Evolutionary conservation across 108 stramenopile genomes (phyloP), one percentile per base, ranked within the genome.

Genomic region (Skeletonema costatum): DNA sequence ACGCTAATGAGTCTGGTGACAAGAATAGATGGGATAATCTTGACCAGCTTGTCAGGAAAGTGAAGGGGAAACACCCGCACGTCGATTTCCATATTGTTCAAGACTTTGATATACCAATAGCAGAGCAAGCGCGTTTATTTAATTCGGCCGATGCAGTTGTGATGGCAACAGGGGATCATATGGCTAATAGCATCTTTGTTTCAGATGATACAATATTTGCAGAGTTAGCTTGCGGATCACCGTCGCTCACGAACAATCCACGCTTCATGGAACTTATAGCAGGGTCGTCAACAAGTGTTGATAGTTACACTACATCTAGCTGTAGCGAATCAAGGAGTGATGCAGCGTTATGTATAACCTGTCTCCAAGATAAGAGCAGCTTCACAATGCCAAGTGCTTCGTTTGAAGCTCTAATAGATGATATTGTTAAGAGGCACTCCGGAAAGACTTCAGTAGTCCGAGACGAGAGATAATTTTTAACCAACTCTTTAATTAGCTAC

Each of bases 121-220:
- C 74, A 25, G 66, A 81, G 53, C 80, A 81, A 66, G 80, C 80
- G 30, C 68, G 65, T 17, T 59, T 61, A 36, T 81, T 75, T 32
- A 81, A 81, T 25, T 70, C 71, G 29, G 74, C 74, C n/a, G 80
- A 81, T 50, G 80, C 80, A 12, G 56, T 75, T 14, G 71, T 81
- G 11, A 81, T 81, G 80, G 74, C 70, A 11, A 74, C 65, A 39
- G 80, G 80, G n/a, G 68, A 70, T 51, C 74, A 81, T 12, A 75
- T 81, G 74, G 73, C 80, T 9, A 81, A 81, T 31, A 59, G 60
- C 14, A 81, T 81, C 35, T 81, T 81, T 67, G 56, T 74, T n/a
- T 64, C 75, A 31, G 80, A 81, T 50, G 74, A 74, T 2, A 81
- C 80, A 19, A 60, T 66, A 4, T 81, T 81, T 64, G 80, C 53